Evolutionary conservation across 345 rosid genomes (phyloP).

Genomic region (Bruguiera parviflora): DNA sequence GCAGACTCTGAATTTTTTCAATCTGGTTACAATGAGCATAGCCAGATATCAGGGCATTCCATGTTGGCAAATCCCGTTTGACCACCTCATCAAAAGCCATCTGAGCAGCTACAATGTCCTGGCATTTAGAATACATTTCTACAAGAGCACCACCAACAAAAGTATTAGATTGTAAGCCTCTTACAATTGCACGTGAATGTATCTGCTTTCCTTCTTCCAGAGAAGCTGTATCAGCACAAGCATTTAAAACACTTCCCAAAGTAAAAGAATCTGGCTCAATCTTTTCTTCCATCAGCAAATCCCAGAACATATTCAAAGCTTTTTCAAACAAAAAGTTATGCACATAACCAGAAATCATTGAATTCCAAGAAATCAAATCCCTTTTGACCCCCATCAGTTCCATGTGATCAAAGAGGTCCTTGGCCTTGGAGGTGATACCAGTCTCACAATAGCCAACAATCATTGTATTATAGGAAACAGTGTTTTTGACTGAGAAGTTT

Average conservation of each 20-base stretch:
- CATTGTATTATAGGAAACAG: conserved; percentile 53
- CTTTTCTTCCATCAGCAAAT: conserved; percentile 36
- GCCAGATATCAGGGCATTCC: conserved; percentile 58
- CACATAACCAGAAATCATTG: conserved; percentile 57
- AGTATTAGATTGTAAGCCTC: conserved; percentile 48
- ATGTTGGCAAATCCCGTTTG: conserved; percentile 37
- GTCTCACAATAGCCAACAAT: conserved; percentile 56
- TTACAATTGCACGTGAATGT: conserved; percentile 41
- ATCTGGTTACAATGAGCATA: conserved; percentile 45
- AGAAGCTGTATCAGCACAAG: conserved; percentile 47
- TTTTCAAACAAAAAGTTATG: conserved; percentile 39
- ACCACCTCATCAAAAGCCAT: conserved; percentile 29
- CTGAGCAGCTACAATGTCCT: not conserved
- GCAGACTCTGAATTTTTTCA: conserved; percentile 22
- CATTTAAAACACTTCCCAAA: conserved; percentile 53
- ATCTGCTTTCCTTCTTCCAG: conserved; percentile 41
- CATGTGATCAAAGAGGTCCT: conserved; percentile 42
- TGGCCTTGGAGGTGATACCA: conserved; percentile 45
- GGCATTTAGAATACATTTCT: conserved; percentile 2
- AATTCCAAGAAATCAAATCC: conserved; percentile 55
- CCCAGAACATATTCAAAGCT: conserved; percentile 40
- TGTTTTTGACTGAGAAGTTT: conserved; percentile 39
- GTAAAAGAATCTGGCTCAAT: conserved; percentile 50
- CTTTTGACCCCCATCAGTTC: conserved; percentile 37
- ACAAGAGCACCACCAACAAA: conserved; percentile 49